Evolutionary conservation across 2,329 filamentous ascomycete species (phyloP).

Genomic region (Phialophora chinensis): DNA sequence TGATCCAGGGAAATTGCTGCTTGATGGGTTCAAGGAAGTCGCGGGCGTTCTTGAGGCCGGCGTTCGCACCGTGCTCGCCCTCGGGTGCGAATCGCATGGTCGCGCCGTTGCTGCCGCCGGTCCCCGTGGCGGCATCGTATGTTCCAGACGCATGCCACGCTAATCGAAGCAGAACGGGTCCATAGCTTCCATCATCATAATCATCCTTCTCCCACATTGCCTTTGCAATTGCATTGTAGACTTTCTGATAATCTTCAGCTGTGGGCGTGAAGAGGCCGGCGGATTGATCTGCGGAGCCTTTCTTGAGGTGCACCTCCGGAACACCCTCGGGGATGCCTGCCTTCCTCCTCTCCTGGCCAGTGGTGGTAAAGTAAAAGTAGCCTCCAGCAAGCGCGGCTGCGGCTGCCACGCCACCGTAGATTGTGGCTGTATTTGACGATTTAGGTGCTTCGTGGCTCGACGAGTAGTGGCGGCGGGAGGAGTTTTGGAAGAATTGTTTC

Average conservation of each 20-base stretch:
- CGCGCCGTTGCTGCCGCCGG: slow-evolving; percentile 92
- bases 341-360: slow-evolving; percentile 34
- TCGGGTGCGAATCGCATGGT: slow-evolving; percentile 96
- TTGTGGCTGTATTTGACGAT: slow-evolving; percentile 55
- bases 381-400: slow-evolving; percentile 70
- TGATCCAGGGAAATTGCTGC: slow-evolving; percentile 91
- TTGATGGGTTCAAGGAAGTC: slow-evolving; percentile 95
- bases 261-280: slow-evolving; percentile 72
- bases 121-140: slow-evolving; percentile 84
- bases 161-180: slow-evolving; percentile 85
- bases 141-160: slow-evolving; percentile 96
- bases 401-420: slow-evolving; percentile 63
- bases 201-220: slow-evolving; percentile 86
- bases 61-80: slow-evolving; percentile 88
- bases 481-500: slow-evolving; percentile 73
- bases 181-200: slow-evolving; percentile 96
- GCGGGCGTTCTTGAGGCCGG: slow-evolving; percentile 82
- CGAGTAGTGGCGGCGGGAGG: slow-evolving; percentile 79
- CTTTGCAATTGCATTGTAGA: slow-evolving; percentile 85
- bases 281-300: slow-evolving; percentile 44
- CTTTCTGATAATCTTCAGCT: slow-evolving; percentile 90
- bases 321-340: not conserved
- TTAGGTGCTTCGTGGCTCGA: slow-evolving; percentile 65
- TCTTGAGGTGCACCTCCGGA: slow-evolving; percentile 50
- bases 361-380: slow-evolving; percentile 61